Conservation (phyloP, 75 land plant species). For the Cryptomeria japonica region DNA sequence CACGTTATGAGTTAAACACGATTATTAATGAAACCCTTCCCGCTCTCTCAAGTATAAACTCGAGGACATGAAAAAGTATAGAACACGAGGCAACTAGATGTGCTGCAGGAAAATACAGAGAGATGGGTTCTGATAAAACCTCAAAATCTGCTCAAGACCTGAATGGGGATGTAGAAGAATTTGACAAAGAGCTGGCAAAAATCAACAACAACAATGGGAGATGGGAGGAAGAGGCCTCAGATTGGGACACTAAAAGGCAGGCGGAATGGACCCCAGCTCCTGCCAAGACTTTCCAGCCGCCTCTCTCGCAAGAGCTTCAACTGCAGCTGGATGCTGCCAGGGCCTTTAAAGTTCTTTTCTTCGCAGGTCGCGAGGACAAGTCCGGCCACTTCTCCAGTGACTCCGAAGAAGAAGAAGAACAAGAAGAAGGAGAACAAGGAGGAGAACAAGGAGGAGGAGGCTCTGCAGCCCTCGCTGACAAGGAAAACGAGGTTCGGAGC, state of each 20-base stretch:
- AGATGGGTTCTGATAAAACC: background rate
- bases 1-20: too few species aligned
- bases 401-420: constrained; percentile 17
- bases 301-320: constrained; percentile 12
- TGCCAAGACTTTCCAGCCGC: background rate
- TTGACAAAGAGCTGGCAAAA: background rate
- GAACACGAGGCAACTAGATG: too few species aligned
- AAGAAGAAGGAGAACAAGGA: constrained; percentile 23
- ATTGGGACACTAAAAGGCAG: background rate
- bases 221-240: background rate
- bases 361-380: background rate
- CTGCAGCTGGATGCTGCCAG: constrained; percentile 20
- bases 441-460: background rate
- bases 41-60: too few species aligned
- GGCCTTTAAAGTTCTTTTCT: constrained; percentile 21
- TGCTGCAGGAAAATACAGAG: too few species aligned
- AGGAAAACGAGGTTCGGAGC: constrained; percentile 19
- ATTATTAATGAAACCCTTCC: too few species aligned
- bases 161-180: background rate
- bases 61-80: too few species aligned
- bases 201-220: background rate
- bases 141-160: background rate
- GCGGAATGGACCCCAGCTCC: background rate
- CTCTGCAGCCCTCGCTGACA: background rate
- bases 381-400: constrained; percentile 6